phyloP scores from a whole-genome alignment of 305 asterid genomes.

The Caryopteris hybrid region DNA sequence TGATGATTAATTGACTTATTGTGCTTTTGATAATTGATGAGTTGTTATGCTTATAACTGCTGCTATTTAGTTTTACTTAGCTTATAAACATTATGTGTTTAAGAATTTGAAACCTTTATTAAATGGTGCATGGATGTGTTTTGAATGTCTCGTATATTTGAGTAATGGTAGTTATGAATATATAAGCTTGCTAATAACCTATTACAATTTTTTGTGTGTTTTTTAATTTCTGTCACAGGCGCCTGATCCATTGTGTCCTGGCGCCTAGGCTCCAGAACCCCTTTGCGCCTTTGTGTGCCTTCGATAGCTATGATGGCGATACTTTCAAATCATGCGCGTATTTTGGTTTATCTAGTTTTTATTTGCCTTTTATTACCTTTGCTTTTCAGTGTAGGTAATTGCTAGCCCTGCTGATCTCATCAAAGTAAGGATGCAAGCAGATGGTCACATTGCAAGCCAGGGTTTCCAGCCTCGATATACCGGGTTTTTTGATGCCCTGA shows the following conservation, averaged over 20 bases:
- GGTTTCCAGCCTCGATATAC: constrained; percentile 55
- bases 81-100: background rate
- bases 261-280: background rate
- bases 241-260: background rate
- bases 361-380: constrained; percentile 18
- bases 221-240: background rate
- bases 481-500: constrained; percentile 58
- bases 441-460: constrained; percentile 39
- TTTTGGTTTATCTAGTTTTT: constrained; percentile 4
- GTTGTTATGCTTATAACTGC: background rate
- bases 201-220: background rate
- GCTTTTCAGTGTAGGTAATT: constrained; percentile 51
- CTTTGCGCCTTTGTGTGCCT: background rate
- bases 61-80: background rate
- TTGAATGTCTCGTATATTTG: background rate
- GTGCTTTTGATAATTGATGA: background rate
- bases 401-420: constrained; percentile 92
- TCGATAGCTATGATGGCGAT: background rate
- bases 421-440: constrained; percentile 95
- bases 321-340: background rate
- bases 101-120: background rate
- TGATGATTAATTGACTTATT: background rate
- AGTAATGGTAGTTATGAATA: background rate
- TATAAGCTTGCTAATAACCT: background rate
- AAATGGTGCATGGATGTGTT: background rate